Evolutionary conservation across 371 early-diverging fungal genomes (phyloP).

Genomic region (Cokeromyces recurvatus): DNA sequence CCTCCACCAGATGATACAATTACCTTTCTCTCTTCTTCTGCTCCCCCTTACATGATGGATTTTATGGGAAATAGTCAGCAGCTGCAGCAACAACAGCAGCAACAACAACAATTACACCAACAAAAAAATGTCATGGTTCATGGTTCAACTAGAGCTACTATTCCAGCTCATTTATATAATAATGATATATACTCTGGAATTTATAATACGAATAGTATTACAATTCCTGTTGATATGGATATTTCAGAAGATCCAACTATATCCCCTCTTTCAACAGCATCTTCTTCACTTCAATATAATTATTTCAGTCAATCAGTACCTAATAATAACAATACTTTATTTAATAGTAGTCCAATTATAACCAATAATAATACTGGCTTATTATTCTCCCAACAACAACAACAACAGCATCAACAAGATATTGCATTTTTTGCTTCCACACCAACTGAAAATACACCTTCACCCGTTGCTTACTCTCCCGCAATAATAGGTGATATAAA

Average conservation of each 20-base stretch:
- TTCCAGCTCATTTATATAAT: conserved; percentile 3
- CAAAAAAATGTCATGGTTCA: conserved; percentile 29
- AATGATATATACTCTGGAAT: background rate
- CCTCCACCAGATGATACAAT: conserved; percentile 2
- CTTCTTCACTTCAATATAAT: conserved; percentile 18
- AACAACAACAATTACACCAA: conserved; percentile 7
- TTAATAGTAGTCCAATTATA: conserved; percentile 1
- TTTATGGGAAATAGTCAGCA: background rate
- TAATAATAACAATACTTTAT: conserved; percentile 14
- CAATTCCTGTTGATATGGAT: conserved; percentile 34
- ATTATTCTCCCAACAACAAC: too few relatives aligned
- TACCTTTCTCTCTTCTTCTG: conserved; percentile 14
- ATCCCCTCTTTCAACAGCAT: conserved; percentile 13
- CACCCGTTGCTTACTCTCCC: conserved; percentile 12
- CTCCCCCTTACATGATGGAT: conserved; percentile 16
- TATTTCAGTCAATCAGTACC: conserved; percentile 27
- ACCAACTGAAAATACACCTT: conserved; percentile 18
- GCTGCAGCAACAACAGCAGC: conserved; percentile 4
- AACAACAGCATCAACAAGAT: conserved; percentile 12
- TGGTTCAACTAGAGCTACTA: conserved; percentile 28
- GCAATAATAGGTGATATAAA: too few relatives aligned
- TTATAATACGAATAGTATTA: conserved; percentile 29
- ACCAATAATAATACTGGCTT: too few relatives aligned
- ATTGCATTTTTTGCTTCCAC: conserved; percentile 12
- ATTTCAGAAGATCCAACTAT: conserved; percentile 17